phyloP scores from a whole-genome alignment of 2,329 filamentous ascomycete species.

The Cercospora citrullina region DNA sequence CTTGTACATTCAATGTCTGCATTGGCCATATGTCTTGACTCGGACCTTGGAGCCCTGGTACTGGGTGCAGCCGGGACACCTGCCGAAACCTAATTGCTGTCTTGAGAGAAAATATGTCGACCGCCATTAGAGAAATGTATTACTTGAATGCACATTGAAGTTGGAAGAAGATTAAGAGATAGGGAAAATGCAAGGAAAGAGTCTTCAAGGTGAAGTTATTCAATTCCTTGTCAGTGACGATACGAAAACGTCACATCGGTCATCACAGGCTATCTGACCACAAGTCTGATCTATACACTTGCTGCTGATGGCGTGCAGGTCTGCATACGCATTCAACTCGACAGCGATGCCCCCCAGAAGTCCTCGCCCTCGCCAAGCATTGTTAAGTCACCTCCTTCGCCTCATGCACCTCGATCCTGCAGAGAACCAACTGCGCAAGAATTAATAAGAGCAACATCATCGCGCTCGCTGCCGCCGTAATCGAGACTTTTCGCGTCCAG shows the following conservation, averaged over 20 bases:
- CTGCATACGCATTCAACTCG: background rate
- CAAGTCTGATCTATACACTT: background rate
- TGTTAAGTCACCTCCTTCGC: background rate
- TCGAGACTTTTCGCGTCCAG: background rate
- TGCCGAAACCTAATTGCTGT: background rate
- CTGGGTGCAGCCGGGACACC: background rate
- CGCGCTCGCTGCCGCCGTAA: background rate
- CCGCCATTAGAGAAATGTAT: background rate
- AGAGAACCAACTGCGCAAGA: background rate
- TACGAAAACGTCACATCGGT: background rate
- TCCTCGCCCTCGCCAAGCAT: background rate
- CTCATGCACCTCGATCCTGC: background rate
- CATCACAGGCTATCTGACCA: background rate
- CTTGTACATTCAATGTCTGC: no score
- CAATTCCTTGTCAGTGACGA: background rate
- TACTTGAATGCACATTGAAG: background rate
- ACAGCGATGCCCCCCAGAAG: background rate
- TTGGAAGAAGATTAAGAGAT: background rate
- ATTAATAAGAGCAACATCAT: background rate
- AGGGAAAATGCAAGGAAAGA: background rate
- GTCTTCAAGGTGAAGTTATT: background rate
- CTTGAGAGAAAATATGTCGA: background rate
- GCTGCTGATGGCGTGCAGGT: no score
- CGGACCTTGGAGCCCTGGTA: background rate
- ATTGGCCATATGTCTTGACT: background rate